Evolutionary conservation across 106 monocot genomes (phyloP).

Genomic region (Acanthochlamys bracteata): DNA sequence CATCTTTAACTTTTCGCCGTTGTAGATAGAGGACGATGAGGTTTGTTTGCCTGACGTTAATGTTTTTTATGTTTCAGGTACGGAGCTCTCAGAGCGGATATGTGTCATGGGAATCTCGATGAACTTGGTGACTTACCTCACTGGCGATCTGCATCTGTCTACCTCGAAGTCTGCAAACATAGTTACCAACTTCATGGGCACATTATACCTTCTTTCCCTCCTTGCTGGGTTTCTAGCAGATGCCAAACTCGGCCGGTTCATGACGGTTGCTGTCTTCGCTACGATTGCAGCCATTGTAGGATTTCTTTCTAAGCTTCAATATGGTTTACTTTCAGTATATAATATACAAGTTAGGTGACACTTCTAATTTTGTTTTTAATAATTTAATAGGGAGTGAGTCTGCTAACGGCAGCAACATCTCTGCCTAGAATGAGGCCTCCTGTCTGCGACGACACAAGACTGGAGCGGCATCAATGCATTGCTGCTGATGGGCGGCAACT

Average conservation of each 20-base stretch:
- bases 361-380: background rate
- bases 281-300: constrained; percentile 38
- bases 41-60: background rate
- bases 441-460: constrained; percentile 5
- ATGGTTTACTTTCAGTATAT: background rate
- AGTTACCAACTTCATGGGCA: constrained; percentile 89
- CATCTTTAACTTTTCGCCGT: background rate
- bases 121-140: constrained; percentile 82
- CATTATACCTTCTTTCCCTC: constrained; percentile 62
- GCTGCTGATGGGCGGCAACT: constrained; percentile 29
- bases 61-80: constrained; percentile 16
- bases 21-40: background rate
- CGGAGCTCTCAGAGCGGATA: constrained; percentile 65
- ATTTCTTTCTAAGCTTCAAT: background rate
- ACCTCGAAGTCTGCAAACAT: constrained; percentile 53
- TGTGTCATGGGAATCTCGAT: constrained; percentile 72
- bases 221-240: constrained; percentile 68
- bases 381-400: constrained; percentile 32
- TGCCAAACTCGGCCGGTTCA: constrained; percentile 72
- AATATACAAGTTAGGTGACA: background rate
- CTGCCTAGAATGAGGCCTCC: constrained; percentile 41
- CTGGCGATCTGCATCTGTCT: constrained; percentile 58
- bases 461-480: constrained; percentile 10
- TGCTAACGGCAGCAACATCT: constrained; percentile 48
- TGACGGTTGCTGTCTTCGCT: constrained; percentile 49